Conservation (phyloP, 176 grass and related monocot genomes). For the Thinopyrum elongatum region DNA sequence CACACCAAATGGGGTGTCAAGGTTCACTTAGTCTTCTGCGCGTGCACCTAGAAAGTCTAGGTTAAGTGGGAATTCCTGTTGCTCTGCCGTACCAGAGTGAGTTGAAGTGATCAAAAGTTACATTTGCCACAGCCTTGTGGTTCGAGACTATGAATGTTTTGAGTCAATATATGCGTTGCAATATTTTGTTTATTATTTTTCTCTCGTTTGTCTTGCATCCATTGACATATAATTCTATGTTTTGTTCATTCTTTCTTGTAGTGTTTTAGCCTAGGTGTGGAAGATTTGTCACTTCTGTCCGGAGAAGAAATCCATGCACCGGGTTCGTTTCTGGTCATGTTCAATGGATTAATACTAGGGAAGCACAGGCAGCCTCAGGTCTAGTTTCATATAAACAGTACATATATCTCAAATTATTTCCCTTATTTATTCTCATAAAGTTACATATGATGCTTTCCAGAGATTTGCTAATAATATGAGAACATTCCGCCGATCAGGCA, state of each 20-base stretch:
- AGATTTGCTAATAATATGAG: constrained; percentile 85
- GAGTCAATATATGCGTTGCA: background rate
- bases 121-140: background rate
- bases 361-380: constrained; percentile 87
- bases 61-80: background rate
- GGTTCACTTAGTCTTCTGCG: background rate
- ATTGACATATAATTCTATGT: constrained; percentile 15
- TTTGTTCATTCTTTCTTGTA: constrained; percentile 34
- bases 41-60: background rate
- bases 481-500: constrained; percentile 64
- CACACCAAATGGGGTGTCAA: background rate
- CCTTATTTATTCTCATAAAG: constrained; percentile 19
- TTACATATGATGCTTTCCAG: constrained; percentile 42
- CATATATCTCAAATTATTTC: constrained; percentile 12
- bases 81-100: too few species aligned
- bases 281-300: constrained; percentile 71
- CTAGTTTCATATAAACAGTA: constrained; percentile 15
- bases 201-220: background rate
- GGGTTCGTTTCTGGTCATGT: constrained; percentile 93
- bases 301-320: constrained; percentile 84
- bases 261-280: constrained; percentile 87
- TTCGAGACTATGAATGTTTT: background rate
- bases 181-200: constrained; percentile 11
- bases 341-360: constrained; percentile 94
- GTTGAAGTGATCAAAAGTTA: background rate